Base-by-base conservation (phyloP, 2,329 filamentous ascomycete genomes). In the Trichoderma semiorbis region DNA sequence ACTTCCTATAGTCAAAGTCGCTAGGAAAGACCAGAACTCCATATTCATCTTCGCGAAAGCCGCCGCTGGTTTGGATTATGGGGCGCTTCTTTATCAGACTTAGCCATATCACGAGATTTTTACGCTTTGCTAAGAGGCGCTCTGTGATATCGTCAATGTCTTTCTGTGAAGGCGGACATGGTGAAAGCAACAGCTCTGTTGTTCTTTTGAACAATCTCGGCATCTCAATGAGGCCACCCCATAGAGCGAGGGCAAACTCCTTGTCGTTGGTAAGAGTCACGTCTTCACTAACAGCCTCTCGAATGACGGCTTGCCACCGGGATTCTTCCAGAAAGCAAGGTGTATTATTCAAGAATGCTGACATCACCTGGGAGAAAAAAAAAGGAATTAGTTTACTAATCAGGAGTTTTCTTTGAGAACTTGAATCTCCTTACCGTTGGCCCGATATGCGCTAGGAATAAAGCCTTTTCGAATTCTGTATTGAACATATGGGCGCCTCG, bases 401-500 rank as follows among this genome's bases (percentile, higher is more conserved):
- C 6, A 10, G 21, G 18, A 0, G 18, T 36, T 53, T 21, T 12
- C 14, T 21, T n/a, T 26, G 24, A 32, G 34, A n/a, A 39, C 10
- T 3, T 47, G 21, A 28, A 10, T 21, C 3, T 34, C 21, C 39
- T 36, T 69, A 69, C 67, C 8, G 67, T 69, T 53, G 67, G 67
- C 2, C 67, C 67, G 53, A 69, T 69, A 36, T 69, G 67, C 11
- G 67, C 39, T 21, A 69, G 18, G 39, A 69, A 69, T 14, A 69
- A 43, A 10, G 67, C 39, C 39, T 53, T 69, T 21, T 69, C 67
- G 60, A 69, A 69, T 21, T 62, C 67, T 11, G 67, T 50, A 43
- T 69, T 34, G 21, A 69, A 69, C 67, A 69, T 69, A 30, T 69
- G 57, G 18, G 30, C 67, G 18, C 67, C 67, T 36, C 67, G 67